Conservation (phyloP, 2,329 filamentous ascomycete species). For the Sclerotinia glacialis region DNA sequence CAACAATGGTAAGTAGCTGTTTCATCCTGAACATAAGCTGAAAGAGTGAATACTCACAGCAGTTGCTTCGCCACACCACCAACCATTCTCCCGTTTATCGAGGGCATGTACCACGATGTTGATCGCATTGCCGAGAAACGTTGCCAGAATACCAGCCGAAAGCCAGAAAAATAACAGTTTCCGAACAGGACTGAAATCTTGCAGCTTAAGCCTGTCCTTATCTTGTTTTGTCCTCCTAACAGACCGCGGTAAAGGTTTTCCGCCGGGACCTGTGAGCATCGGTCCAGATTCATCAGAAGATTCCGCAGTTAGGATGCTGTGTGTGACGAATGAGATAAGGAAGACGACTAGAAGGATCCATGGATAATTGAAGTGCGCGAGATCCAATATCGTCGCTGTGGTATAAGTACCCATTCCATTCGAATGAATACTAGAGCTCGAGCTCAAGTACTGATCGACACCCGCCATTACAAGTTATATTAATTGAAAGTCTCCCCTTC, state of each 20-base stretch:
- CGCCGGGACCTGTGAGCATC: conserved; percentile 71
- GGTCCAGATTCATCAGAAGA: conserved; percentile 40
- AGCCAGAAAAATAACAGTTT: conserved; percentile 75
- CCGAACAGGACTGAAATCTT: conserved; percentile 60
- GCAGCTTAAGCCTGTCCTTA: conserved; percentile 43
- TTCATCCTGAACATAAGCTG: neutral
- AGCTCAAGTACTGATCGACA: conserved; percentile 32
- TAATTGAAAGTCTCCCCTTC: conserved; percentile 29
- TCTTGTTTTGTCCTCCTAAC: conserved; percentile 46
- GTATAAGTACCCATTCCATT: conserved; percentile 27
- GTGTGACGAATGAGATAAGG: conserved; percentile 57
- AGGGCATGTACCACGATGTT: conserved; percentile 75
- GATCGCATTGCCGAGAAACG: conserved; percentile 71
- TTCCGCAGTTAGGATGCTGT: conserved; percentile 54
- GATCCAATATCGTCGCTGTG: conserved; percentile 30
- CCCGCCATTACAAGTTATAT: conserved; percentile 38
- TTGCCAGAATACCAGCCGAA: conserved; percentile 66
- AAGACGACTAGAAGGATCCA: conserved; percentile 64
- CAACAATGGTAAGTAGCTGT: conserved; percentile 23
- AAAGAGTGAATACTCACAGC: conserved; percentile 57
- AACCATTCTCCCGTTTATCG: conserved; percentile 59
- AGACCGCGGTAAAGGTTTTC: conserved; percentile 70
- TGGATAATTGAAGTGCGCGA: conserved; percentile 52
- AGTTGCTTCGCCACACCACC: conserved; percentile 79
- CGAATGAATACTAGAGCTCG: conserved; percentile 21